phyloP scores from a whole-genome alignment of 306 rosid genomes.

The Ziziphus jujuba region DNA sequence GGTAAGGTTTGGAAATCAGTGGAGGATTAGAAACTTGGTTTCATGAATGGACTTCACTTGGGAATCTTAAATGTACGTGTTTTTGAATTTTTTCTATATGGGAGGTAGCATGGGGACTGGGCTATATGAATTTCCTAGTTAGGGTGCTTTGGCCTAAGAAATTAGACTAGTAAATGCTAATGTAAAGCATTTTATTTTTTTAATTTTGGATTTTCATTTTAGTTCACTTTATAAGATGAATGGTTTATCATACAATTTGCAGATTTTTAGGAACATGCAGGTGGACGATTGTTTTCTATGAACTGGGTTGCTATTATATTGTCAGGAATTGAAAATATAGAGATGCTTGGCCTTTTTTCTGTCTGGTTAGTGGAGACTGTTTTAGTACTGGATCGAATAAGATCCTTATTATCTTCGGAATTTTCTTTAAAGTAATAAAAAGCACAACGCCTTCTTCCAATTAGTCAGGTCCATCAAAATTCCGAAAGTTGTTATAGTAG shows the following conservation, averaged over 20 bases:
- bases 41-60: conserved; percentile 12
- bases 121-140: neutral
- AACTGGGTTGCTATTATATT: neutral
- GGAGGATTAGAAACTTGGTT: conserved; percentile 8
- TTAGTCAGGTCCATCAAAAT: neutral
- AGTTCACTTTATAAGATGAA: no score
- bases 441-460: neutral
- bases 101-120: no score
- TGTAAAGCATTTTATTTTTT: no score
- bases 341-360: neutral
- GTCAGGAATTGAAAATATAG: neutral
- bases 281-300: neutral
- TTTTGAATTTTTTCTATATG: neutral
- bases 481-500: no score
- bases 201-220: no score
- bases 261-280: no score
- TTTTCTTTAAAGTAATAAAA: neutral
- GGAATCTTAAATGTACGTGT: neutral
- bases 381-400: neutral
- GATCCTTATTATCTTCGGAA: neutral
- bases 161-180: no score
- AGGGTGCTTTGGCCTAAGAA: neutral
- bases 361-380: neutral
- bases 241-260: no score
- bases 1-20: conserved; percentile 11